Evolutionary conservation across 2,329 filamentous ascomycete genomes (phyloP), one percentile per base, ranked within the genome.

Genomic region (Zymoseptoria passerinii): DNA sequence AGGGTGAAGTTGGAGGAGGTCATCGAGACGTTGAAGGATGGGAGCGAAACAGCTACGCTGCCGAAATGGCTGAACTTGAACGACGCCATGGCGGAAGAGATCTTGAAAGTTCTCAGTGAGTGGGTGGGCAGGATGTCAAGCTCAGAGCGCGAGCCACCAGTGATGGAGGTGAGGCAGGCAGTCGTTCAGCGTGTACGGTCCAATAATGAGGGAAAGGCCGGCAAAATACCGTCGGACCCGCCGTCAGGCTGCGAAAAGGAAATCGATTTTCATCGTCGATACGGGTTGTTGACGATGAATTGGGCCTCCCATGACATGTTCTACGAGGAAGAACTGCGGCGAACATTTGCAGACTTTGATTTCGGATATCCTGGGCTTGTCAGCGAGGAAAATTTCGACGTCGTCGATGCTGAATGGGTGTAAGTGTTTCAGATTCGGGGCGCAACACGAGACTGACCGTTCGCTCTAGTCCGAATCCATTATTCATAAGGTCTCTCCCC

Each of bases 231-330:
- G 16, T 52, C 59, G 8, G 54, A 59, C 13, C 53, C 40, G 10
- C 29, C 20, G 29, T 56, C 56, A 18, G 54, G 59, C 10, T 59
- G 57, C 35, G 57, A 54, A 20, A 61, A 61, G 35, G 51, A 58
- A 50, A 27, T 52, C 28, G 49, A 29, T 5, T 61, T 61, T 48
- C 59, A 61, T 23, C 23, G 52, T 1, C 40, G 48, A n/a, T 54
- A 29, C 35, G 59, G 57, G 4, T 16, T 61, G 4, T 50, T 61
- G 48, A 19, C 51, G 10, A 54, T 58, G 56, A 16, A 50, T 28
- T 55, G 50, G 40, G 20, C 54, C 16, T 16, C 19, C 4, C 28
- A 53, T 18, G n/a, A 40, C 16, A 29, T 27, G 19, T 27, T 53
- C 8, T 54, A 52, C n/a, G 53, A 50, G 44, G 28, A 19, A 23